phyloP scores from a whole-genome alignment of 1,284 basidiomycete species.

The Rhizoctonia solani region DNA sequence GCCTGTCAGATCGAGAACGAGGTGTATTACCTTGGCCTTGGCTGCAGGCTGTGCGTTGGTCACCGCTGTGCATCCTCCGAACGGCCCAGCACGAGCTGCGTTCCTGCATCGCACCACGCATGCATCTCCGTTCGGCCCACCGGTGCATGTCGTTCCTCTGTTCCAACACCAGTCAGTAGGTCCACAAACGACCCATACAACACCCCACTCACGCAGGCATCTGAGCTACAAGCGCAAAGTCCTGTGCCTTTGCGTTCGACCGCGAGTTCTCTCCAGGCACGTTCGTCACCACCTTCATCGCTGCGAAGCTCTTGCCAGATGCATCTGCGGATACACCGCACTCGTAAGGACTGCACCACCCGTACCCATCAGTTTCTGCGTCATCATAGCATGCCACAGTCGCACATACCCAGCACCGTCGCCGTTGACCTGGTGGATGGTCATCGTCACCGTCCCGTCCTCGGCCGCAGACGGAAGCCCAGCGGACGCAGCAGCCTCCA shows the following conservation, averaged over 20 bases:
- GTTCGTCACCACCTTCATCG: no score
- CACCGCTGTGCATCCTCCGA: neutral
- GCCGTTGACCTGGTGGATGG: constrained; percentile 25
- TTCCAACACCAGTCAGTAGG: neutral
- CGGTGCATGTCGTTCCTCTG: neutral
- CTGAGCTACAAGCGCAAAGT: constrained; percentile 39
- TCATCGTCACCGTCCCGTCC: constrained; percentile 21
- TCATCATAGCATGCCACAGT: neutral
- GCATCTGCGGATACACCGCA: constrained; percentile 36
- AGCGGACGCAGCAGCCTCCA: constrained; percentile 33
- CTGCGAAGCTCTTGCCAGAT: no score
- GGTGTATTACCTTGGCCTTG: neutral
- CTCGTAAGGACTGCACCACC: constrained; percentile 7
- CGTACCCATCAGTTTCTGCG: neutral
- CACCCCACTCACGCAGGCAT: constrained; percentile 38
- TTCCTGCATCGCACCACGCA: neutral
- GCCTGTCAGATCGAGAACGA: neutral
- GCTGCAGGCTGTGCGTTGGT: neutral
- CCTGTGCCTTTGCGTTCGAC: no score
- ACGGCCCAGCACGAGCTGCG: neutral
- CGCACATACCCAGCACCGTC: constrained; percentile 28
- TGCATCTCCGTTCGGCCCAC: no score
- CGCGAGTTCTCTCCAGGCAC: no score
- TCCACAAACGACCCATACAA: neutral
- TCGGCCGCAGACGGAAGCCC: constrained; percentile 1